Evolutionary conservation across 2,329 filamentous ascomycete genomes (phyloP).

Genomic region (Exophiala spinifera): DNA sequence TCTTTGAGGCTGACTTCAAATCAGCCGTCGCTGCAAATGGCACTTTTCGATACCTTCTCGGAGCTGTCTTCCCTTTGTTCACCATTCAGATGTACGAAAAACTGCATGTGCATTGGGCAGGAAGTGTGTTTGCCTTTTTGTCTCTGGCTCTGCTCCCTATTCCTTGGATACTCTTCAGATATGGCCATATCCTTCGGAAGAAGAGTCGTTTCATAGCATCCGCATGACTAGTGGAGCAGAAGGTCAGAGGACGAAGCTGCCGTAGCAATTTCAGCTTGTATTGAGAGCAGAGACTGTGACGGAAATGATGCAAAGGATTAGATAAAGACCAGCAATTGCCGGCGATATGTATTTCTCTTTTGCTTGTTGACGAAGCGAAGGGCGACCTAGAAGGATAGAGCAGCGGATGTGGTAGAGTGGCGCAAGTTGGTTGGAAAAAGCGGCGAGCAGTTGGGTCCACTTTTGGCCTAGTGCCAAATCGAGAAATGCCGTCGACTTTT

Average conservation of each 20-base stretch:
- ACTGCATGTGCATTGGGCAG: slow-evolving; percentile 73
- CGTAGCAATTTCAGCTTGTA: neutral
- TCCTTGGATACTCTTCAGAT: slow-evolving; percentile 63
- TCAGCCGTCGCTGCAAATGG: slow-evolving; percentile 34
- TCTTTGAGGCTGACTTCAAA: slow-evolving; percentile 5
- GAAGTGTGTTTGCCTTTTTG: slow-evolving; percentile 61
- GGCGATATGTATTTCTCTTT: neutral
- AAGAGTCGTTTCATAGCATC: slow-evolving; percentile 31
- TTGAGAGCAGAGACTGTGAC: neutral
- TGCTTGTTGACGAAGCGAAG: too few relatives aligned
- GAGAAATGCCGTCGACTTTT: too few relatives aligned
- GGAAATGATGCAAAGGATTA: neutral
- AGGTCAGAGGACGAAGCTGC: neutral
- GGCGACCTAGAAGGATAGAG: too few relatives aligned
- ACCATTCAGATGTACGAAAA: slow-evolving; percentile 49
- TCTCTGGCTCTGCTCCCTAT: slow-evolving; percentile 65
- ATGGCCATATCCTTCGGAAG: slow-evolving; percentile 36
- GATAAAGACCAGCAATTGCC: neutral
- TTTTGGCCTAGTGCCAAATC: too few relatives aligned
- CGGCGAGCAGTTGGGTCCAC: too few relatives aligned
- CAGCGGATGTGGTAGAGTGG: too few relatives aligned
- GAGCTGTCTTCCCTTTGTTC: slow-evolving; percentile 56
- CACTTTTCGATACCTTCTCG: slow-evolving; percentile 30
- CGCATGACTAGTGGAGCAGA: neutral
- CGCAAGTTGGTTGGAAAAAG: too few relatives aligned